Conservation (phyloP, 1,284 basidiomycete genomes). For the Ganoderma leucocontextum region DNA sequence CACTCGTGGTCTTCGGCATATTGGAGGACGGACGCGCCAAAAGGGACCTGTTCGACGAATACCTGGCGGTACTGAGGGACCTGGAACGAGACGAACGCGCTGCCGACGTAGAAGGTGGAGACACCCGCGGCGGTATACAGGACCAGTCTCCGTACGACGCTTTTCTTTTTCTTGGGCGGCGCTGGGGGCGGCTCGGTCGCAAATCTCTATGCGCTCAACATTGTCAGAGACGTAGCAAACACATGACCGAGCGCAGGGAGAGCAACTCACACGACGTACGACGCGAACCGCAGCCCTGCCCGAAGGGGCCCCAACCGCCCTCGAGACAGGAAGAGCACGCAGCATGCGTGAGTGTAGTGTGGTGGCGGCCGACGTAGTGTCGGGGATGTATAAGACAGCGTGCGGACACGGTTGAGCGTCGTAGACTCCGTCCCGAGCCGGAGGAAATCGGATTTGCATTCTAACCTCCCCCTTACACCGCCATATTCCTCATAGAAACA, state of each 20-base stretch:
- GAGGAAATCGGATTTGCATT: conserved; percentile 32
- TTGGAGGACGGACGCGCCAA: conserved; percentile 80
- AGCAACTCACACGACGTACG: conserved; percentile 59
- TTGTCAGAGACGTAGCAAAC: conserved; percentile 23
- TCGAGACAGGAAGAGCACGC: conserved; percentile 63
- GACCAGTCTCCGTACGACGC: conserved; percentile 58
- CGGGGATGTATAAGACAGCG: conserved; percentile 32
- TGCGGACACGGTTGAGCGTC: conserved; percentile 27
- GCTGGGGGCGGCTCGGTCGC: conserved; percentile 57
- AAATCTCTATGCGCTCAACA: conserved; percentile 53
- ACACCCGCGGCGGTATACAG: conserved; percentile 69
- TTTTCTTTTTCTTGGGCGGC: conserved; percentile 59
- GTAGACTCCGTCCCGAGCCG: conserved; percentile 20
- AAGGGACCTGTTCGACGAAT: conserved; percentile 82
- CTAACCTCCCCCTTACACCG: conserved; percentile 7
- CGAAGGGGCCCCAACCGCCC: conserved; percentile 56
- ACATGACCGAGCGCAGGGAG: neutral
- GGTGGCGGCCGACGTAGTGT: conserved; percentile 35
- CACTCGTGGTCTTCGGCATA: conserved; percentile 82
- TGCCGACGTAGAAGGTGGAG: conserved; percentile 84
- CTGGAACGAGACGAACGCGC: conserved; percentile 78
- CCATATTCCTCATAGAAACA: neutral
- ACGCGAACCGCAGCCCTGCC: conserved; percentile 56
- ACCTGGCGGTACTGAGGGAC: conserved; percentile 81
- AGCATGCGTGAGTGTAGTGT: conserved; percentile 55